A percentile compares a stretch with the other conserved stretches of the same genome.
phyloP scores from a whole-genome alignment of 331 rosid genomes.

The Prunus yedoensis region DNA sequence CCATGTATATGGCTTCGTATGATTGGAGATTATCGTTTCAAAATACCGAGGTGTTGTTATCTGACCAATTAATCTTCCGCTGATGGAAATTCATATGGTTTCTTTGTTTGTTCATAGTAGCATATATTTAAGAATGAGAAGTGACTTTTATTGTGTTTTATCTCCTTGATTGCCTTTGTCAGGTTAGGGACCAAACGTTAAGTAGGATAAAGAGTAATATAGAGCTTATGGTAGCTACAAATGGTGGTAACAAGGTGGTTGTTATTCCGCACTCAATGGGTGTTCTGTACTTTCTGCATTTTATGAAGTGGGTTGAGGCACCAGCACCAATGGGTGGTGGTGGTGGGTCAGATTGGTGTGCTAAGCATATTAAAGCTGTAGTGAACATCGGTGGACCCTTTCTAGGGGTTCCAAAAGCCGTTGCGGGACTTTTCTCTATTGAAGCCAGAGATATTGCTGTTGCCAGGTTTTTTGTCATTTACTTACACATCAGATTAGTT shows the following conservation, averaged over 20 bases:
- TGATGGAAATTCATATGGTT: background rate
- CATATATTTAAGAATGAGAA: background rate
- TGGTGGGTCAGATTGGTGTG: conserved; percentile 92
- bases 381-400: conserved; percentile 92
- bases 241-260: conserved; percentile 81
- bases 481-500: background rate
- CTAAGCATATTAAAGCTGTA: conserved; percentile 84
- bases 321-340: conserved; percentile 94
- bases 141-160: background rate
- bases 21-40: conserved; percentile 93
- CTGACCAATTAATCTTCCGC: background rate
- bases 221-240: conserved; percentile 87
- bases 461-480: conserved; percentile 65
- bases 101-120: background rate
- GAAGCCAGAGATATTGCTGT: conserved; percentile 94
- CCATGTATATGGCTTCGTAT: conserved; percentile 96
- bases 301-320: conserved; percentile 98
- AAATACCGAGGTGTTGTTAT: conserved; percentile 70
- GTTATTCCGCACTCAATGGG: conserved; percentile 98
- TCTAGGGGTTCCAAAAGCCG: conserved; percentile 92
- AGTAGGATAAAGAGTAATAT: conserved; percentile 85
- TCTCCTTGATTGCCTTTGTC: conserved; percentile 16
- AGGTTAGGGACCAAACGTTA: conserved; percentile 85
- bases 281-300: conserved; percentile 86
- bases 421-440: conserved; percentile 83